Evolutionary conservation across 2,329 filamentous ascomycete species (phyloP).

Genomic region (Diaporthe sp.): DNA sequence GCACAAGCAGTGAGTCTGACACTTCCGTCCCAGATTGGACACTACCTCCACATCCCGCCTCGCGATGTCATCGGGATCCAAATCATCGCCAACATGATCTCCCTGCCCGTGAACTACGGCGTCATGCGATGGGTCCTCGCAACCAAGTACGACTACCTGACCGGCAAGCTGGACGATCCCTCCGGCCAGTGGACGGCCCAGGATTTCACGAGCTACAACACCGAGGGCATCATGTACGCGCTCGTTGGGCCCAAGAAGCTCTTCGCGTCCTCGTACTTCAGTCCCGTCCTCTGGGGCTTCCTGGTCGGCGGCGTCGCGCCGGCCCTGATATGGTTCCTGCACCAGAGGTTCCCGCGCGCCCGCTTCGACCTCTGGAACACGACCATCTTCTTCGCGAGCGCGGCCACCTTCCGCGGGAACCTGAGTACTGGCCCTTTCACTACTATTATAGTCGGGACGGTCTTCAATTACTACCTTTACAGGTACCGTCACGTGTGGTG

Average conservation of each 20-base stretch:
- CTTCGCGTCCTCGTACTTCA: conserved; percentile 42
- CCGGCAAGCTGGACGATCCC: conserved; percentile 39
- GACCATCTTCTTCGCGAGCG: conserved; percentile 44
- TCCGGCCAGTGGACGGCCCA: conserved; percentile 44
- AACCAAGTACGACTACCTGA: conserved; percentile 43
- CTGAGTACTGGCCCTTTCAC: conserved; percentile 44
- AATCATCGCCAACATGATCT: conserved; percentile 43
- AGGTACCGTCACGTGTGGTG: conserved; percentile 43
- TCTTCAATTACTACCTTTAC: conserved; percentile 43
- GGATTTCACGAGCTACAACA: conserved; percentile 43
- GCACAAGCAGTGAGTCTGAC: neutral
- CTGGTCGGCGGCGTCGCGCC: conserved; percentile 40
- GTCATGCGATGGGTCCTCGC: conserved; percentile 43
- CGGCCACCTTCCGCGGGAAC: conserved; percentile 43
- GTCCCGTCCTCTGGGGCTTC: conserved; percentile 44
- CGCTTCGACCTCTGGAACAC: conserved; percentile 45
- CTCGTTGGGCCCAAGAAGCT: conserved; percentile 43
- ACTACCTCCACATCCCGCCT: conserved; percentile 43
- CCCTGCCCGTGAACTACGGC: conserved; percentile 43
- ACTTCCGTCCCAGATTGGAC: conserved; percentile 17
- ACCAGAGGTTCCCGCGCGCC: conserved; percentile 40
- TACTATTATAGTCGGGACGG: conserved; percentile 40
- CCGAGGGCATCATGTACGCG: conserved; percentile 43
- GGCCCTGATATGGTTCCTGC: conserved; percentile 42
- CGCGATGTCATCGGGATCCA: conserved; percentile 44